Conservation (phyloP, 345 rosid species). For the Hibiscus trionum region DNA sequence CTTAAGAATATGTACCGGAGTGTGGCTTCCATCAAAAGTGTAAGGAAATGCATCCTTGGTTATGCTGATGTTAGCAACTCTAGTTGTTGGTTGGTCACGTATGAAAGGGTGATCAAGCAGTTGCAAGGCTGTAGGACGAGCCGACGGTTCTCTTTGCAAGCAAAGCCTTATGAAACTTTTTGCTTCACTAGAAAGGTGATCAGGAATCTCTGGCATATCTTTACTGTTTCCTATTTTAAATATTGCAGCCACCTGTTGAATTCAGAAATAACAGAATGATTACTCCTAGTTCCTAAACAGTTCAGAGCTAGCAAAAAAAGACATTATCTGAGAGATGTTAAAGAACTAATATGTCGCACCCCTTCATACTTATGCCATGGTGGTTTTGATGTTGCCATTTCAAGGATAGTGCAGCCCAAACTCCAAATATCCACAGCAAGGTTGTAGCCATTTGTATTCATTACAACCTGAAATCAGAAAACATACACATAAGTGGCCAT, state of each 20-base stretch:
- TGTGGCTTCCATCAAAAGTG: slow-evolving; percentile 57
- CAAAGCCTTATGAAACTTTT: slow-evolving; percentile 68
- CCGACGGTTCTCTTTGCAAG: slow-evolving; percentile 76
- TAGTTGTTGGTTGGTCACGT: slow-evolving; percentile 46
- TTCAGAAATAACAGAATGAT: slow-evolving; percentile 18
- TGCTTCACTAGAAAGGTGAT: slow-evolving; percentile 75
- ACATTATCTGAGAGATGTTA: slow-evolving; percentile 1
- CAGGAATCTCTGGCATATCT: slow-evolving; percentile 89
- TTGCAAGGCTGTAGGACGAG: slow-evolving; percentile 69
- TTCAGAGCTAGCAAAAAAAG: slow-evolving; percentile 12
- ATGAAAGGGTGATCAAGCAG: slow-evolving; percentile 78
- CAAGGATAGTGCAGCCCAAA: slow-evolving; percentile 93
- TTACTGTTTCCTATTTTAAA: slow-evolving; percentile 95
- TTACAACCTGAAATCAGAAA: slow-evolving; percentile 57
- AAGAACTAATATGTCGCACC: slow-evolving; percentile 37
- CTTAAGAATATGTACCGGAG: slow-evolving; percentile 43
- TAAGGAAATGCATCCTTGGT: slow-evolving; percentile 49
- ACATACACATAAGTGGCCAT: slow-evolving; percentile 10
- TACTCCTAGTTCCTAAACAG: neutral
- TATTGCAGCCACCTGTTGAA: slow-evolving; percentile 87
- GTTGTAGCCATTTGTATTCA: slow-evolving; percentile 83
- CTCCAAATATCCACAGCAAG: slow-evolving; percentile 93
- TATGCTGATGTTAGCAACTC: slow-evolving; percentile 37
- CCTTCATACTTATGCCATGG: slow-evolving; percentile 97
- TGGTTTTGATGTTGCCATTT: slow-evolving; percentile 94